Evolutionary conservation across 345 rosid genomes (phyloP).

Genomic region (Sonneratia caseolaris): DNA sequence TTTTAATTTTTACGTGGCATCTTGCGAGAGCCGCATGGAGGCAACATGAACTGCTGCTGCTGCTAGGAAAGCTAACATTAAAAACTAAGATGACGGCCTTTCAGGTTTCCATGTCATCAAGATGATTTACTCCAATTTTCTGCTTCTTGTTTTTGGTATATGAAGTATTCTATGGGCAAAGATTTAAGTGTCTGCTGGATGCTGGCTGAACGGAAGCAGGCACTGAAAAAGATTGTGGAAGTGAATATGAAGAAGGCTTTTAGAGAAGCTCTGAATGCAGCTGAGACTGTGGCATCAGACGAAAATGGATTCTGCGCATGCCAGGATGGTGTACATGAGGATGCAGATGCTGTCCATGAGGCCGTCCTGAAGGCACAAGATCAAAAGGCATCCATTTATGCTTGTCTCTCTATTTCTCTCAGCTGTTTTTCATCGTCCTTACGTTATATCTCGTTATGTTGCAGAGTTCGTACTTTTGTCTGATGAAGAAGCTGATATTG

Average conservation of each 20-base stretch:
- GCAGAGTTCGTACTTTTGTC: neutral
- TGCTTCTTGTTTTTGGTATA: neutral
- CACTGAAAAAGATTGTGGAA: constrained; percentile 80
- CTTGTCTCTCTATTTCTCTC: neutral
- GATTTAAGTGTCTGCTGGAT: neutral
- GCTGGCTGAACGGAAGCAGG: constrained; percentile 59
- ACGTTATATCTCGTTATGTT: neutral
- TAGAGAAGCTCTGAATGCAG: constrained; percentile 40
- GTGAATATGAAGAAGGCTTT: constrained; percentile 69
- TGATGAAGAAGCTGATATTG: neutral
- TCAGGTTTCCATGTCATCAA: constrained; percentile 32
- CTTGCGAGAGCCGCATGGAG: constrained; percentile 59
- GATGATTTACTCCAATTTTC: neutral
- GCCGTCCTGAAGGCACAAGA: constrained; percentile 65
- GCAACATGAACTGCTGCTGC: constrained; percentile 71
- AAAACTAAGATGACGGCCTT: constrained; percentile 38
- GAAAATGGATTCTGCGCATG: constrained; percentile 65
- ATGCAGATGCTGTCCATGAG: constrained; percentile 89
- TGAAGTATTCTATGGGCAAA: neutral
- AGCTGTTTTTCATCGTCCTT: neutral
- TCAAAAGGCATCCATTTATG: constrained; percentile 37
- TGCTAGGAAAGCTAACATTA: constrained; percentile 68
- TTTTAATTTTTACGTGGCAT: too few species aligned
- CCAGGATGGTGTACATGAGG: constrained; percentile 68
- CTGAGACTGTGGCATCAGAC: constrained; percentile 56